These are phyloP conservation scores for Metschnikowia matae DNA, from an alignment of 805 yeast species.

Conservation along the genomic window DNA sequence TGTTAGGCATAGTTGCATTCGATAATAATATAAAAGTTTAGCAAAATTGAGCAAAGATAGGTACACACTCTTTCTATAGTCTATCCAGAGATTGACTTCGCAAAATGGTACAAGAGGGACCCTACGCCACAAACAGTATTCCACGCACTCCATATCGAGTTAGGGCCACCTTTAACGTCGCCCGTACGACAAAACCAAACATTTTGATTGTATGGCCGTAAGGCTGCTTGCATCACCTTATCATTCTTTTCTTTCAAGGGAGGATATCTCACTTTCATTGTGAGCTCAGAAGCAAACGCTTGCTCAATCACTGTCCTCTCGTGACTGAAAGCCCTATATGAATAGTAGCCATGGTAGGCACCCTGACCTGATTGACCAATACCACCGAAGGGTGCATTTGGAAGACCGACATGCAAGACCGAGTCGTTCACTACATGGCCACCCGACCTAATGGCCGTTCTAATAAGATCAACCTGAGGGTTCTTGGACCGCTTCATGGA, in stretches of 20 bases:
- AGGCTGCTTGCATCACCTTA: constrained; percentile 22
- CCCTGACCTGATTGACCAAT: constrained; percentile 83
- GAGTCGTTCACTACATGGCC: constrained; percentile 67
- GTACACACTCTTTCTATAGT: too few species aligned
- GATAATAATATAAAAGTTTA: neutral
- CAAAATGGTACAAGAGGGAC: constrained; percentile 20
- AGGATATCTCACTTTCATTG: constrained; percentile 61
- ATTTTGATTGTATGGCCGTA: constrained; percentile 27
- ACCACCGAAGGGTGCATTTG: constrained; percentile 86
- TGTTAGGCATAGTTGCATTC: neutral
- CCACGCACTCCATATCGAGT: constrained; percentile 28
- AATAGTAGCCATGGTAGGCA: constrained; percentile 69
- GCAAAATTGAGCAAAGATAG: neutral
- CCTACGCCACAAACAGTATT: constrained; percentile 30
- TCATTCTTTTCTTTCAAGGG: constrained; percentile 46
- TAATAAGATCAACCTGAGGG: constrained; percentile 39
- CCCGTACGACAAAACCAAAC: constrained; percentile 40
- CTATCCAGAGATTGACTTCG: constrained; percentile 6
- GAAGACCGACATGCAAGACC: constrained; percentile 62
- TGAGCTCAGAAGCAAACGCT: constrained; percentile 58
- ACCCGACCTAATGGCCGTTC: constrained; percentile 63
- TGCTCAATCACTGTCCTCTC: constrained; percentile 63
- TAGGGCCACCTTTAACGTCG: constrained; percentile 36
- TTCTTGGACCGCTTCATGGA: constrained; percentile 45
- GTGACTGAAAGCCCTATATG: constrained; percentile 67